Base-by-base conservation (phyloP, 148 eudicot species). In the Rhododendron kiyosumense region DNA sequence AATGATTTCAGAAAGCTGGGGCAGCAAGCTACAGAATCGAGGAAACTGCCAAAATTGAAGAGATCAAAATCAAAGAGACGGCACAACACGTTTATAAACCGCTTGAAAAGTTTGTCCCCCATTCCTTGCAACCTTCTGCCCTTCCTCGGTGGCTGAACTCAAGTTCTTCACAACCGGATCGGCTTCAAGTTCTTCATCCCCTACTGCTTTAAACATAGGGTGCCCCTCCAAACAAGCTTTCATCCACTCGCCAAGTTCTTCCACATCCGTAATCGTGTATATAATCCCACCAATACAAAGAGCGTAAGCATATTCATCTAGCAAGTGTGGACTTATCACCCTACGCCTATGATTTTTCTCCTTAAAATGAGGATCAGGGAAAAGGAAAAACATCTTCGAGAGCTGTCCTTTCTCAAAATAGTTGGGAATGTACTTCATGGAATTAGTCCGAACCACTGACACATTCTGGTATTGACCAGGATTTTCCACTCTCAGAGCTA, bases 181-280 rank as follows among this genome's bases (percentile, higher is more conserved):
- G 2, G 89, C 93, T 84, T 90, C 90, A 87, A 93, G 91, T 86
- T 96, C 95, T 85, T 92, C 91, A 18, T 85, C 87, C 1, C 91
- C 81, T 26, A 96, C 75, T 63, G 93, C 89, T 90, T 92, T 97
- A 84, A 96, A 96, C 93, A 96, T 85, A 18, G 97, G 96, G 88
- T 96, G 99, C 63, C 84, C 91, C 49, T 94, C 94, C 79, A 96
- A 79, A 89, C 98, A 96, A 28, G 92, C 85, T 41, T 90, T 96
- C 99, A 96, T 96, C 99, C 99, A 96, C 81, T 52, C 96, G 14
- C 98, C 99, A 65, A 96, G 94, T 88, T 96, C 98, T 89, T 96
- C 99, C 59, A 96, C 99, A 85, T 96, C 98, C 0, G 98, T 96
- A 71, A 96, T 93, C 0, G 99, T 96, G 87, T 95, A 95, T 43